These are phyloP conservation scores for Geotrichum histeridarum DNA, from an alignment of 1,139 yeast species.

Conservation along the genomic window DNA sequence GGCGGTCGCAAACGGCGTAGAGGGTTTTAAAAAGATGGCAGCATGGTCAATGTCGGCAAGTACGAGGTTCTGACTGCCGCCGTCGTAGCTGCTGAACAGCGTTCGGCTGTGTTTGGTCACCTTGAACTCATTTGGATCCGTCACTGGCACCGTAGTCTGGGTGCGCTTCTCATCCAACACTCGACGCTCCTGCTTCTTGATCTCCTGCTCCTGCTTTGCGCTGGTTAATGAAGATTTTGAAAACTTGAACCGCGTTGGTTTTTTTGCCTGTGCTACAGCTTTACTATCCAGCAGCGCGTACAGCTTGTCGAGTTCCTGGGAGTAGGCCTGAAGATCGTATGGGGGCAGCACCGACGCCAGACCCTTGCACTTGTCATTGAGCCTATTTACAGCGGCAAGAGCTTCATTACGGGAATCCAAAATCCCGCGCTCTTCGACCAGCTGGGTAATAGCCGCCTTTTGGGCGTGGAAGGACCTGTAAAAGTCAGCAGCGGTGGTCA, in stretches of 20 bases:
- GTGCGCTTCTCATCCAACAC: not conserved
- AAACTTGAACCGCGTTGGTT: constrained; percentile 3
- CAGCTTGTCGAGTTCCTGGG: constrained; percentile 4
- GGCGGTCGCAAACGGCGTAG: constrained; percentile 10
- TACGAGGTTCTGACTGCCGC: not conserved
- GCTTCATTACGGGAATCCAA: not conserved
- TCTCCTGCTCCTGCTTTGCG: not conserved
- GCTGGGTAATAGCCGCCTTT: not conserved
- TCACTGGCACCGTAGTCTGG: not conserved
- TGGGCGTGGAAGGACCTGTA: not conserved
- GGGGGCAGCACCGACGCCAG: not conserved
- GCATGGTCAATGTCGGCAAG: not conserved
- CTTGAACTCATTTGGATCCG: not conserved
- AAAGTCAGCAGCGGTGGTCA: not conserved
- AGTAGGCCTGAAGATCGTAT: constrained; percentile 7
- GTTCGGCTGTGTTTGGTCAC: not conserved
- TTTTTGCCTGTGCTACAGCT: not conserved
- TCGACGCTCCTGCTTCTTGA: not conserved
- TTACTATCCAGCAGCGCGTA: constrained; percentile 2
- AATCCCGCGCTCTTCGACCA: not conserved
- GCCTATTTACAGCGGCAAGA: not conserved
- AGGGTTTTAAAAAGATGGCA: not conserved
- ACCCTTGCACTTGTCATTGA: constrained; percentile 1
- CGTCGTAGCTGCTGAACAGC: not conserved
- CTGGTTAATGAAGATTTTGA: constrained; percentile 1